Conservation (phyloP, 2,329 filamentous ascomycete species). For the Colletotrichum camelliae region DNA sequence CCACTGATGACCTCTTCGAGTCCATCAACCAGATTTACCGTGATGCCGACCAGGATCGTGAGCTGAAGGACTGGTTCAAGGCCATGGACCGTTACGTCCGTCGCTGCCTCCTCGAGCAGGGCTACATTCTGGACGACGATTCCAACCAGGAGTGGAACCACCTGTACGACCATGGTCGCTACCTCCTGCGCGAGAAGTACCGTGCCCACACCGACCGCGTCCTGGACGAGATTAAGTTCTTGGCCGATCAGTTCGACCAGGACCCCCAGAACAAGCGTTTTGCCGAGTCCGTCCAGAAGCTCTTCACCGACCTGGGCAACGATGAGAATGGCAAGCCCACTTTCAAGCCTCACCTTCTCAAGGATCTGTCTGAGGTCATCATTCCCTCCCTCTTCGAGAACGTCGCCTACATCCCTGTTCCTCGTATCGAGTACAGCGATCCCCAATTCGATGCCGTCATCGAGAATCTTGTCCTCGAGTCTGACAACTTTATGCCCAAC, state of each 20-base stretch:
- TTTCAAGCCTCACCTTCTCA: conserved; percentile 93
- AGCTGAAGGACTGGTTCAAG: conserved; percentile 91
- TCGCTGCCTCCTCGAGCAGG: conserved; percentile 84
- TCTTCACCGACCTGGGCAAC: conserved; percentile 88
- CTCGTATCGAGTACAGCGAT: conserved; percentile 92
- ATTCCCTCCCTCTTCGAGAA: conserved; percentile 83
- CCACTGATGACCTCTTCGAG: conserved; percentile 83
- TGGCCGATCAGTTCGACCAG: conserved; percentile 86
- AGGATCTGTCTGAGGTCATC: conserved; percentile 87
- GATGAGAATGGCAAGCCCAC: conserved; percentile 82
- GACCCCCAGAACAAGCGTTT: conserved; percentile 89
- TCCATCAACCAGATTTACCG: conserved; percentile 85
- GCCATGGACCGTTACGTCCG: conserved; percentile 78
- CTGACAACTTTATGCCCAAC: conserved; percentile 96
- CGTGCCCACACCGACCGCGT: conserved; percentile 84
- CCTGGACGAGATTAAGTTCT: conserved; percentile 87
- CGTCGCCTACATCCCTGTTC: conserved; percentile 88
- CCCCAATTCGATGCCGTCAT: conserved; percentile 84
- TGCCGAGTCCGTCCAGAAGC: conserved; percentile 74
- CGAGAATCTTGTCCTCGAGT: conserved; percentile 94
- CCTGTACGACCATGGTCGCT: conserved; percentile 85
- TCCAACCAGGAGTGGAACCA: conserved; percentile 83
- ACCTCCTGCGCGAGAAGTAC: conserved; percentile 89
- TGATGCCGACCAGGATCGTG: conserved; percentile 84
- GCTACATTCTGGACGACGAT: conserved; percentile 84